Evolutionary conservation across 768 basidiomycete species (phyloP), one percentile per base, ranked within the genome.

Genomic region (Daedaleopsis sinensis): DNA sequence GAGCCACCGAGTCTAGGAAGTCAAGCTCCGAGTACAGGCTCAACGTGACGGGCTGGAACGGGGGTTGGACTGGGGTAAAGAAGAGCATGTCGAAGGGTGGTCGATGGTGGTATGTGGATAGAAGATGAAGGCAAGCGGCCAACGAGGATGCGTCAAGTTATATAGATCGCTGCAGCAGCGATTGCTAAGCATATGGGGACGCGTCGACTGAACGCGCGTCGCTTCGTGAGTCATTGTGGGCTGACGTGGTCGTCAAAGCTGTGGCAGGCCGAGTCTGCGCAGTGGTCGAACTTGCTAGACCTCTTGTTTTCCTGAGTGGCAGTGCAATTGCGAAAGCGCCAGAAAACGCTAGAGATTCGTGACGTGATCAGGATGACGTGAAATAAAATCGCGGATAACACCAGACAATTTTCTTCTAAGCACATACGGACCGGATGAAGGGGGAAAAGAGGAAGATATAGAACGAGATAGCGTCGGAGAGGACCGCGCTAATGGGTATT

Each of bases 171-270:
- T 39, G 19, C 50, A 23, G 15, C 32, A 16, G n/a, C 13, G 58
- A 57, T 63, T 65, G 36, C 50, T 67, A 58, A 67, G 61, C 63
- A 39, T 12, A 12, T 18, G 43, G 43, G 44, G 60, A 61, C 59
- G 60, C 62, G 65, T 59, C 46, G 16, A 12, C 61, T 43, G 50
- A 61, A 61, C 57, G 57, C 66, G 63, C 58, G 63, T 62, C 52
- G n/a, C 44, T 11, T 47, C 46, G 58, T 59, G 61, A 62, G 52
- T 58, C 57, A 63, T 57, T 12, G 52, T 21, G 23, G n/a, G 12
- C 36, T 42, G 9, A 24, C 27, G 57, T 36, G 19, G 57, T 21
- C 4, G 54, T 10, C n/a, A 36, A 42, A 46, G 36, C 59, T 51
- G 27, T 32, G 27, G 27, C 27, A 3, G 27, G 27, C 27, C 27